Conservation (phyloP, 2,329 filamentous ascomycete species). For the Trichoderma breve region DNA sequence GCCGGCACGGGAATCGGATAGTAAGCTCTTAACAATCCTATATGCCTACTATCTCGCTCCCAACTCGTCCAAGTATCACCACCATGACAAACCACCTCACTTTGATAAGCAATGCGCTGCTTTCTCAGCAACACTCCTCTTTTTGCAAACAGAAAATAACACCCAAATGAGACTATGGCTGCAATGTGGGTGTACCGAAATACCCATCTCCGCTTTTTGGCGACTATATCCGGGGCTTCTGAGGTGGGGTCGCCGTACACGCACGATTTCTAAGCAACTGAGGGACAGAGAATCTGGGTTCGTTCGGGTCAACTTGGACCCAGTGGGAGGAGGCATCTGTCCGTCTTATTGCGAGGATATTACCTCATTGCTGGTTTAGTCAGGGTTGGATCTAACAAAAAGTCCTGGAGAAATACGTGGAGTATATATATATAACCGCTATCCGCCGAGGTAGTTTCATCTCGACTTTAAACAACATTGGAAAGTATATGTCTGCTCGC, state of each 20-base stretch:
- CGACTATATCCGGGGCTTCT: neutral
- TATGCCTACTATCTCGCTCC: neutral
- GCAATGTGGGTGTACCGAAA: neutral
- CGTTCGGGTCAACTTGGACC: neutral
- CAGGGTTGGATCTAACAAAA: neutral
- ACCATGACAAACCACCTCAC: neutral
- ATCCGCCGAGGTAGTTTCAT: neutral
- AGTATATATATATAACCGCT: neutral
- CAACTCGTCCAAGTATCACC: neutral
- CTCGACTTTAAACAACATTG: too few relatives aligned
- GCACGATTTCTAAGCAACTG: neutral
- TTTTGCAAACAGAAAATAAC: neutral
- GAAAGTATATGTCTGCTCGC: neutral
- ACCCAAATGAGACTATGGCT: neutral
- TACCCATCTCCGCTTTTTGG: neutral
- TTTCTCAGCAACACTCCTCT: neutral
- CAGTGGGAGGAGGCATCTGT: neutral
- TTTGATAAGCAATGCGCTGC: neutral
- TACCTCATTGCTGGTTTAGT: neutral
- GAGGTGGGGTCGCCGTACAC: neutral
- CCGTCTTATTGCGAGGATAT: neutral
- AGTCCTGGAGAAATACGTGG: neutral
- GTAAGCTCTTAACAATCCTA: neutral
- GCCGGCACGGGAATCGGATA: neutral
- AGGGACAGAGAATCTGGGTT: neutral